Evolutionary conservation across 768 basidiomycete species (phyloP).

Genomic region (Xerocomellus dryophilus): DNA sequence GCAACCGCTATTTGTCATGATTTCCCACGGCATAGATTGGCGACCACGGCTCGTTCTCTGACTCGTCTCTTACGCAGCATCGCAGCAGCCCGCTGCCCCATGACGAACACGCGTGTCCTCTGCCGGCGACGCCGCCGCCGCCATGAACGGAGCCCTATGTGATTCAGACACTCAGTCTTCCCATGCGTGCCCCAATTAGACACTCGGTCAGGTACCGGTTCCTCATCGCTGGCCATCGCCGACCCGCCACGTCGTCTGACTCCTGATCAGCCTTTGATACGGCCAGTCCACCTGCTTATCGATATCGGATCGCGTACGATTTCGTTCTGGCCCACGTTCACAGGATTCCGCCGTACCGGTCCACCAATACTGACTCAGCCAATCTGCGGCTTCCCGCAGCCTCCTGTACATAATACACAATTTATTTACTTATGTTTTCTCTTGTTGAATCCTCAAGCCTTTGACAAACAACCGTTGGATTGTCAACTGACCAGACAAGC

Average conservation of each 20-base stretch:
- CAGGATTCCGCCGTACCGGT: not conserved
- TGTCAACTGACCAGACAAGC: too few relatives aligned
- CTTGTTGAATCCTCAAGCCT: constrained; percentile 27
- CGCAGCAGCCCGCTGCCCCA: constrained; percentile 1
- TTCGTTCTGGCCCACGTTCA: constrained; percentile 1
- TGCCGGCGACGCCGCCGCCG: constrained; percentile 9
- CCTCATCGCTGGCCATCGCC: constrained; percentile 24
- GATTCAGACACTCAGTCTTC: constrained; percentile 11
- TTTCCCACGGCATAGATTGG: constrained; percentile 21
- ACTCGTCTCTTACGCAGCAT: constrained; percentile 8
- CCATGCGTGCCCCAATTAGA: constrained; percentile 15
- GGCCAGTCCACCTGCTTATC: constrained; percentile 7
- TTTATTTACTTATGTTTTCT: constrained; percentile 15
- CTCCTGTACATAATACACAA: too few relatives aligned
- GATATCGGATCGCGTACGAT: constrained; percentile 14
- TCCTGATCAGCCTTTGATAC: not conserved
- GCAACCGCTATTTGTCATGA: constrained; percentile 20
- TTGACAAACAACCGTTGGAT: constrained; percentile 23
- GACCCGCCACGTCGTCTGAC: constrained; percentile 13
- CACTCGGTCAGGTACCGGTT: constrained; percentile 16
- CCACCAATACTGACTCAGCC: too few relatives aligned
- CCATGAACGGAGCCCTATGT: not conserved
- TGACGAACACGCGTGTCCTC: constrained; percentile 10
- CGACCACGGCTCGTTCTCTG: constrained; percentile 3
- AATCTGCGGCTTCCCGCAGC: not conserved